A percentile compares a stretch with the other conserved stretches of the same genome.
These are phyloP conservation scores for Tolypocladium capitatum DNA, from an alignment of 2,329 filamentous ascomycete species.

Conservation along the genomic window DNA sequence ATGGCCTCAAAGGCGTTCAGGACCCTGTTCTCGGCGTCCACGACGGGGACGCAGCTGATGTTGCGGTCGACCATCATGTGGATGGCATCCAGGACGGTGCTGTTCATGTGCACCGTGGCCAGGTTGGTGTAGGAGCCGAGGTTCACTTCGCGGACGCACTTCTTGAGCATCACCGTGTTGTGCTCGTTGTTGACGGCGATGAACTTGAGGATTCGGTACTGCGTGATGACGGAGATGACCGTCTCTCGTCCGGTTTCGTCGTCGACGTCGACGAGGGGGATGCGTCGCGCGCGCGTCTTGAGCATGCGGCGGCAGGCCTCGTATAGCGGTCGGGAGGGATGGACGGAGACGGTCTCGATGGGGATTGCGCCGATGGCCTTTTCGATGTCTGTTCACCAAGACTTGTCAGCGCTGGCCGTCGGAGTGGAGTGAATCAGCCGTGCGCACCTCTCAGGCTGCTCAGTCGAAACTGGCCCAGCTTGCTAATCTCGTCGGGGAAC, in stretches of 20 bases:
- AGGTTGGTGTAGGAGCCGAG: constrained; percentile 76
- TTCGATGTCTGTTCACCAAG: constrained; percentile 63
- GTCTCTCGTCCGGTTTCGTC: constrained; percentile 87
- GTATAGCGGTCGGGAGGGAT: constrained; percentile 80
- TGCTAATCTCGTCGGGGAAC: constrained; percentile 76
- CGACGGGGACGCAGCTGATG: constrained; percentile 87
- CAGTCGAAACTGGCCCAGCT: constrained; percentile 86
- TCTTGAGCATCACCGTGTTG: constrained; percentile 78
- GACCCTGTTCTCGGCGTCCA: constrained; percentile 64
- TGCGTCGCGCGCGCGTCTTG: constrained; percentile 80
- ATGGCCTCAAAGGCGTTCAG: constrained; percentile 97
- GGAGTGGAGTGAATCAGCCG: not conserved
- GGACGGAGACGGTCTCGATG: constrained; percentile 90
- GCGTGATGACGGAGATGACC: constrained; percentile 92
- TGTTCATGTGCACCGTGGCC: constrained; percentile 75
- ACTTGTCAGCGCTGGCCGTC: not conserved
- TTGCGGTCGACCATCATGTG: constrained; percentile 84
- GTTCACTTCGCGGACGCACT: constrained; percentile 70
- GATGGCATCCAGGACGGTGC: constrained; percentile 85
- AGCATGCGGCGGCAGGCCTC: constrained; percentile 94
- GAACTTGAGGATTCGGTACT: constrained; percentile 97
- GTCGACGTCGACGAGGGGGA: constrained; percentile 85
- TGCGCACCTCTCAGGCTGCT: constrained; percentile 74
- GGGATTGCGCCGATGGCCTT: constrained; percentile 82
- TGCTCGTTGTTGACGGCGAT: constrained; percentile 84